Base-by-base conservation (phyloP, 768 basidiomycete genomes). In the Pulveroboletus sp. region DNA sequence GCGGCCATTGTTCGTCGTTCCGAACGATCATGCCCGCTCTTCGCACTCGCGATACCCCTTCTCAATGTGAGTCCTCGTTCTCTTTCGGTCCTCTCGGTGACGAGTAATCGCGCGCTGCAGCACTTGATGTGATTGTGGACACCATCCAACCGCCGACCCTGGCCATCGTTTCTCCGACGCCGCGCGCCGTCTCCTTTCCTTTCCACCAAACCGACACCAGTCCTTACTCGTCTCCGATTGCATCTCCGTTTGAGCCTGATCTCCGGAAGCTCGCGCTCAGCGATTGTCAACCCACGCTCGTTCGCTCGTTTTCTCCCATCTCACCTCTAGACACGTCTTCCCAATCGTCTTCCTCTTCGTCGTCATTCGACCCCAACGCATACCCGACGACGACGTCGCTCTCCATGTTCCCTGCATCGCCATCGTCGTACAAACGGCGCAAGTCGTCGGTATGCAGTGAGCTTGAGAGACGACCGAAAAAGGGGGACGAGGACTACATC, bases 401-500 rank as follows among this genome's bases (percentile, higher is more conserved):
- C 30, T 69, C 74, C 27, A 64, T 74, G 14, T 65, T 64, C 47
- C 65, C 67, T 36, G 49, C 50, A 8, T 64, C 67, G 0, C 64
- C 71, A 35, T 59, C 69, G 11, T 64, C 68, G 44, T 74, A 74
- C 58, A 76, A 77, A 61, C 79, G 79, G 43, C 74, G 79, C 64
- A 81, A 79, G 47, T 74, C 74, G 38, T 75, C 71, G 44, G 69
- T 70, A 60, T 74, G 65, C 61, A 73, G 74, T 65, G 71, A 65
- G 45, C 59, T 70, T 60, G 81, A 83, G 52, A 79, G 79, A 56
- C 58, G 68, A 49, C 68, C 76, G 9, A 75, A 72, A 66, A 76
- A 83, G 73, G 86, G 87, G 58, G 86, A 89, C 68, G 85, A 85
- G 42, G 85, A 86, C 67, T 89, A 89, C 62, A 81, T 89, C 73